Evolutionary conservation across 805 yeast species (phyloP).

Genomic region (Wickerhamiella azyma): DNA sequence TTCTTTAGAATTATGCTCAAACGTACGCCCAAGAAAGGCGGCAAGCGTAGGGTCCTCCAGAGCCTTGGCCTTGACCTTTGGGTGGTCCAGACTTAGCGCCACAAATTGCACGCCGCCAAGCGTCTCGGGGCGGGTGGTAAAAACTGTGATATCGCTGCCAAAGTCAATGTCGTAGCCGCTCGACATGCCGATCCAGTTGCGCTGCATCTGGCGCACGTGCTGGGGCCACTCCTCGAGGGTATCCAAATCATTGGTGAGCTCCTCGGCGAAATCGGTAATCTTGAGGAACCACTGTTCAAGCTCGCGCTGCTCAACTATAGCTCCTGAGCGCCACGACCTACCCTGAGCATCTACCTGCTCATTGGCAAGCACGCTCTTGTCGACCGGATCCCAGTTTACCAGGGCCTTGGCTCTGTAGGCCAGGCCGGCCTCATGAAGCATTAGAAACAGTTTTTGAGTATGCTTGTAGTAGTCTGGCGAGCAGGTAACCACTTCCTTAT

Average conservation of each 20-base stretch:
- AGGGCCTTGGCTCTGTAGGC: constrained; percentile 81
- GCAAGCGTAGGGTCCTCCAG: constrained; percentile 29
- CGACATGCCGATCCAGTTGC: constrained; percentile 86
- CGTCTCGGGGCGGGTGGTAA: constrained; percentile 88
- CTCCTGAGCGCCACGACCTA: constrained; percentile 94
- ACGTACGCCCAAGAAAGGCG: constrained; percentile 25
- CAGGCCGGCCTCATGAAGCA: constrained; percentile 57
- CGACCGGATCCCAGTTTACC: constrained; percentile 97
- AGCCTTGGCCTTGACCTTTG: constrained; percentile 34
- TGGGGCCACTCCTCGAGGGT: constrained; percentile 67
- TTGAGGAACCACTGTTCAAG: constrained; percentile 90
- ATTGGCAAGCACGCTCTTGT: constrained; percentile 85
- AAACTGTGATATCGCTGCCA: constrained; percentile 34
- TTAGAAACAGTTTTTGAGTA: constrained; percentile 76
- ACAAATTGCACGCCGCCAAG: constrained; percentile 68
- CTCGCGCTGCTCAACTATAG: constrained; percentile 67
- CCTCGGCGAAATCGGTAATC: constrained; percentile 68
- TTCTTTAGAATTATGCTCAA: constrained; percentile 39
- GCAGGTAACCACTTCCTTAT: constrained; percentile 75
- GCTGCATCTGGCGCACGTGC: constrained; percentile 81
- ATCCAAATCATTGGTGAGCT: constrained; percentile 49
- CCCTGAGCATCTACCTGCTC: constrained; percentile 93
- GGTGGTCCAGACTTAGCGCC: constrained; percentile 65
- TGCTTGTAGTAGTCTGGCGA: constrained; percentile 78
- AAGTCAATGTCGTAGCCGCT: constrained; percentile 62